A percentile compares a stretch with the other conserved stretches of the same genome.
Evolutionary conservation across 1,284 basidiomycete species (phyloP).

Genomic region (Rhodotorula mucilaginosa): DNA sequence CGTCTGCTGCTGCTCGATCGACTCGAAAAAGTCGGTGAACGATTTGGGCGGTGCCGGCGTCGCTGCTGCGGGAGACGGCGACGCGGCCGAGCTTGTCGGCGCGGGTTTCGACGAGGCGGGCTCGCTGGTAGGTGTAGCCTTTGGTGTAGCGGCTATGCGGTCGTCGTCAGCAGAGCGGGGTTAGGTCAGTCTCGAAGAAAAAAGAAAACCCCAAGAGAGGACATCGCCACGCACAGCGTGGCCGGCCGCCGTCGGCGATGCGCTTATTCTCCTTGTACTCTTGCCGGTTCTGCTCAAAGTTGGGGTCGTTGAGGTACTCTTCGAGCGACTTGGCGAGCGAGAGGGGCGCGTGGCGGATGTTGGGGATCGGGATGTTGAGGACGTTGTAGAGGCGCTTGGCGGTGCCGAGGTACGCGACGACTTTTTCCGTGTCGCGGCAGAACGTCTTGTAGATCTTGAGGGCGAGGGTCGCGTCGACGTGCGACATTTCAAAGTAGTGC

Average conservation of each 20-base stretch:
- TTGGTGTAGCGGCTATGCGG: neutral
- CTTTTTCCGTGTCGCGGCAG: constrained; percentile 88
- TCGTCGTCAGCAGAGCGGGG: neutral
- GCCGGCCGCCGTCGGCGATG: constrained; percentile 61
- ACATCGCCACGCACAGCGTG: constrained; percentile 33
- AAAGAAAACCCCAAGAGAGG: neutral
- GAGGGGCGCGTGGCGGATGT: constrained; percentile 90
- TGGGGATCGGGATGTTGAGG: constrained; percentile 89
- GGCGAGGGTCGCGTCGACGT: constrained; percentile 80
- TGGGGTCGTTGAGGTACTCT: constrained; percentile 92
- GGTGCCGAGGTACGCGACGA: constrained; percentile 90
- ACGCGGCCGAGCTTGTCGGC: constrained; percentile 18
- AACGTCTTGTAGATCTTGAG: constrained; percentile 89
- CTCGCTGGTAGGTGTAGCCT: neutral
- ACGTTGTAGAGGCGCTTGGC: constrained; percentile 89
- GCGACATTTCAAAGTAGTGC: constrained; percentile 98
- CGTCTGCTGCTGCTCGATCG: constrained; percentile 79
- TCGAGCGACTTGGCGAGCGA: constrained; percentile 88
- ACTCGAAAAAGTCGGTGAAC: constrained; percentile 83
- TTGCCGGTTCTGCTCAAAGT: constrained; percentile 89
- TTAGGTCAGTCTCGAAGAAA: neutral
- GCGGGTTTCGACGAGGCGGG: neutral
- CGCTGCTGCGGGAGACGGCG: constrained; percentile 20
- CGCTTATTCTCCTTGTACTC: constrained; percentile 87
- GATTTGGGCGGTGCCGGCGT: constrained; percentile 47